Conservation (phyloP, 2,329 filamentous ascomycete species). For the Paracamarosporium sp. region DNA sequence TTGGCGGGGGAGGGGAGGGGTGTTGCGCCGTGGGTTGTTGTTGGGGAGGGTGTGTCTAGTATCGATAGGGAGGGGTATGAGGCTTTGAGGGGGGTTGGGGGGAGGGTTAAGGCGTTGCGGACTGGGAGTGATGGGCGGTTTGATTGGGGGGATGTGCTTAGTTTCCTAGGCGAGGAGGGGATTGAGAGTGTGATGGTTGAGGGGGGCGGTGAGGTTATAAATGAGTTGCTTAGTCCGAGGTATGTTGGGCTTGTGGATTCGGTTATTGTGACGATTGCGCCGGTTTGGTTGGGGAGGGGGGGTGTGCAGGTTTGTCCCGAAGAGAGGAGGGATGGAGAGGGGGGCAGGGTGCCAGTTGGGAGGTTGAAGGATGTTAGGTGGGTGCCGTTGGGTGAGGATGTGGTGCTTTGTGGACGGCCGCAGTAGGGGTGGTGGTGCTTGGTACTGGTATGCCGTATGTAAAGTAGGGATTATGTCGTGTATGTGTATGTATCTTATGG, state of each 20-base stretch:
- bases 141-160: conserved; percentile 69
- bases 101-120: conserved; percentile 26
- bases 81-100: conserved; percentile 36
- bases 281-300: conserved; percentile 84
- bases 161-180: conserved; percentile 63
- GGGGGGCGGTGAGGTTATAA: conserved; percentile 83
- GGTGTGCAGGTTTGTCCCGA: conserved; percentile 81
- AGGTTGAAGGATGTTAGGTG: conserved; percentile 73
- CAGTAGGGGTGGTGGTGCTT: background rate
- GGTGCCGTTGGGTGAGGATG: conserved; percentile 81
- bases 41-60: conserved; percentile 26
- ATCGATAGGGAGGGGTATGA: conserved; percentile 35
- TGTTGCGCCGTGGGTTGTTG: conserved; percentile 71
- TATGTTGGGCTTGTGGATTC: conserved; percentile 72
- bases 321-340: conserved; percentile 58
- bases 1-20: conserved; percentile 71
- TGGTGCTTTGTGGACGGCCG: conserved; percentile 78
- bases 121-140: conserved; percentile 7
- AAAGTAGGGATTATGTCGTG: no score
- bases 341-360: conserved; percentile 63
- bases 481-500: no score
- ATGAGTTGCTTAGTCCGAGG: conserved; percentile 72
- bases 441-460: background rate
- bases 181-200: conserved; percentile 89
- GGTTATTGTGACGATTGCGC: conserved; percentile 87